Base-by-base conservation (phyloP, 2,329 filamentous ascomycete species). In the Clathrospora elynae region DNA sequence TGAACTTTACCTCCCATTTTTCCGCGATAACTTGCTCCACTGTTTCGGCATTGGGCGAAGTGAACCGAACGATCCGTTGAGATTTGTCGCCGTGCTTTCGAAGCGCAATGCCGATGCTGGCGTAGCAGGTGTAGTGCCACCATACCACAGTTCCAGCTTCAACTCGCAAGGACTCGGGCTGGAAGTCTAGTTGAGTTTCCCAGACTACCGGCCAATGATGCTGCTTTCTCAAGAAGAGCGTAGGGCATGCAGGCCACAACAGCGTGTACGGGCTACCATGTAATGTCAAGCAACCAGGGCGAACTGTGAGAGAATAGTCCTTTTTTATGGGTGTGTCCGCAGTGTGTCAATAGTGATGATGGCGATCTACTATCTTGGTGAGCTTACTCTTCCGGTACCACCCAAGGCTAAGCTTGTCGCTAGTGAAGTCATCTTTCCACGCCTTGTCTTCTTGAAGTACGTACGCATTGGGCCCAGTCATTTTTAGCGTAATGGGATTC, bases 201-300 rank as follows among this genome's bases (percentile, higher is more conserved):
- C 77, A 81, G 0, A 49, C 64, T 29, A 75, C 74, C 12, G 53
- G 56, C 7, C 70, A 74, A 0, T 73, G 68, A 0, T 67, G 72
- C 55, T 83, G 80, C 43, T 83, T 83, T 6, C 80, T 71, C 2
- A 82, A 59, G 2, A 82, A 71, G 51, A 81, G 70, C 0, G 79
- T 76, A 0, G 80, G 78, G 13, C 73, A 73, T 12, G 76, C 73
- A 0, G 79, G 78, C 8, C 72, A 73, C 0, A 71, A 73, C 0
- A 83, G 70, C 4, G 72, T 71, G 46, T 79, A 83, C 6, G 77
- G 76, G 10, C 75, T 76, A 0, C 80, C 80, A 42, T 76, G 72
- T 0, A 83, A 57, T 3, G 77, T 73, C 1, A 82, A 63, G 33
- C 67, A 59, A 0, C 72, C 71, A 0, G 73, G 71, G 1, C 70